A percentile compares a stretch with the other conserved stretches of the same genome.
phyloP scores from a whole-genome alignment of 768 basidiomycete species.

The Mycena chlorophos region DNA sequence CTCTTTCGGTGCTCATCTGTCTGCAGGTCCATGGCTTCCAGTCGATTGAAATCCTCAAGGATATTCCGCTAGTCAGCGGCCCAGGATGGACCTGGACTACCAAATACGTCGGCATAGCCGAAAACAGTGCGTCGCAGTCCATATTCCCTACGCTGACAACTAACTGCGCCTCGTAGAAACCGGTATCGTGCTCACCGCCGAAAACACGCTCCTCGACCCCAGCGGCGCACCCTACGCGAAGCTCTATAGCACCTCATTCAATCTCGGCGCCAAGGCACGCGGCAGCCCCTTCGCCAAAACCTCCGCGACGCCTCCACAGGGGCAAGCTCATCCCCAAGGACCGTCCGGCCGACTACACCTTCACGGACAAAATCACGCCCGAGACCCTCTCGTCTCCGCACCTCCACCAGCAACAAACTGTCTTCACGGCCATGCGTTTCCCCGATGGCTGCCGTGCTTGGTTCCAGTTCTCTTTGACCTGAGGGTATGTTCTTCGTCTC shows the following conservation, averaged over 20 bases:
- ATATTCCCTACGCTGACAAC: neutral
- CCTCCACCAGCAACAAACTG: no score
- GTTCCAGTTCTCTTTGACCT: no score
- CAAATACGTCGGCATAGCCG: constrained; percentile 67
- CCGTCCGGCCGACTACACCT: constrained; percentile 59
- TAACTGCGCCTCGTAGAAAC: constrained; percentile 48
- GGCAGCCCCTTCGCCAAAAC: constrained; percentile 62
- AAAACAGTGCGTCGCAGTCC: constrained; percentile 65
- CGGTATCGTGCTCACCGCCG: constrained; percentile 70
- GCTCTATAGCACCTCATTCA: constrained; percentile 67
- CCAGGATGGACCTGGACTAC: constrained; percentile 75
- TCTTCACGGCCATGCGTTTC: no score
- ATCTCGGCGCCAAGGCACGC: constrained; percentile 65
- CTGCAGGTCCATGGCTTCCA: constrained; percentile 75
- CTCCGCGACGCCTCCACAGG: constrained; percentile 59
- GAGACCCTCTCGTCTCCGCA: no score
- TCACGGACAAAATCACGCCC: constrained; percentile 60
- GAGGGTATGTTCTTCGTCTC: no score
- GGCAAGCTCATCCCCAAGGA: constrained; percentile 62
- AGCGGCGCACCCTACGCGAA: constrained; percentile 59
- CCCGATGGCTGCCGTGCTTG: no score
- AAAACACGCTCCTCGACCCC: constrained; percentile 63
- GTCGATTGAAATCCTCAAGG: constrained; percentile 75
- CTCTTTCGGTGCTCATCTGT: neutral
- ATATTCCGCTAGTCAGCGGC: constrained; percentile 72